Conservation (phyloP, 2,329 filamentous ascomycete genomes). For the Chalara sp. region DNA sequence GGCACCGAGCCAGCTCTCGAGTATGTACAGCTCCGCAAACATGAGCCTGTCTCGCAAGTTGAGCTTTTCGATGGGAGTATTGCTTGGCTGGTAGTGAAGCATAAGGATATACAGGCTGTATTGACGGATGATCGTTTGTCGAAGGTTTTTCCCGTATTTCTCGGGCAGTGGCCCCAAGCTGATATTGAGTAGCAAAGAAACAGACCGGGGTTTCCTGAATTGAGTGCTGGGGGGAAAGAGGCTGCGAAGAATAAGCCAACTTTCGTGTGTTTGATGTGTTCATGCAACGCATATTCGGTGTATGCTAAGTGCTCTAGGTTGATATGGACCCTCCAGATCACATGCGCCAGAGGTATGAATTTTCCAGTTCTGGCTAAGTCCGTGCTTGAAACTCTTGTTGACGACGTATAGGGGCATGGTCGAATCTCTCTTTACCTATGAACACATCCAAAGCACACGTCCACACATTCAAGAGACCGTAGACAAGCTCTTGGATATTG, state of each 20-base stretch:
- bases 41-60: constrained; percentile 36
- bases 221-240: too few relatives aligned
- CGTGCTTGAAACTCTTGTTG: background rate
- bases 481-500: constrained; percentile 33
- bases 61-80: constrained; percentile 39
- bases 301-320: too few relatives aligned
- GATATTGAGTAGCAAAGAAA: too few relatives aligned
- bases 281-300: too few relatives aligned
- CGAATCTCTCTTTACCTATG: constrained; percentile 34
- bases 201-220: too few relatives aligned
- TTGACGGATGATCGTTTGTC: constrained; percentile 39
- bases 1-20: constrained; percentile 36
- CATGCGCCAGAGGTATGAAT: too few relatives aligned
- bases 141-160: constrained; percentile 22
- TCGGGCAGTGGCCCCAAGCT: background rate
- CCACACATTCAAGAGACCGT: constrained; percentile 41
- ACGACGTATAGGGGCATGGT: constrained; percentile 36
- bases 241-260: too few relatives aligned
- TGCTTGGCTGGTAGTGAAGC: constrained; percentile 42
- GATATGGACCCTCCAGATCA: too few relatives aligned
- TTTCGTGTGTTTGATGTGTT: too few relatives aligned
- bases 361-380: background rate
- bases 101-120: constrained; percentile 38
- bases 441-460: constrained; percentile 32
- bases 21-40: constrained; percentile 36